Conservation (phyloP, 78 protist genomes). For the Dictyostelium capitatum region DNA sequence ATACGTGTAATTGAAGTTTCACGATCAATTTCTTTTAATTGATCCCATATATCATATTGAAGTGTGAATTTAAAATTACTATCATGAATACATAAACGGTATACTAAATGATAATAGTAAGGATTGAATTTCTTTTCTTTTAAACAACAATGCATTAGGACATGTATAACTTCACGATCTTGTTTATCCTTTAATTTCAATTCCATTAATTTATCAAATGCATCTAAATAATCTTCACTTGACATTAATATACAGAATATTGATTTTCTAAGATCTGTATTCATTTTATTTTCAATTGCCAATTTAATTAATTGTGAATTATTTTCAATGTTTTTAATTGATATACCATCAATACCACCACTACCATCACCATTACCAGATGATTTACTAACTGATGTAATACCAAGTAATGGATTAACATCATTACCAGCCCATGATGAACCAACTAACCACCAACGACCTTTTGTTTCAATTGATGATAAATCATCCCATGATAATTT, state of each 20-base stretch:
- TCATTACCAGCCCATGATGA: constrained; percentile 78
- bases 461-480: constrained; percentile 17
- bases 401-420: constrained; percentile 15
- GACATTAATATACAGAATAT: constrained; percentile 78
- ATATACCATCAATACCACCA: background rate
- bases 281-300: constrained; percentile 76
- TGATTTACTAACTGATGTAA: background rate
- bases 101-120: constrained; percentile 57
- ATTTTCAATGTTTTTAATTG: background rate
- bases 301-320: constrained; percentile 4
- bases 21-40: constrained; percentile 16
- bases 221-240: constrained; percentile 75
- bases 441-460: constrained; percentile 85
- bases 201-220: constrained; percentile 68
- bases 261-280: constrained; percentile 66
- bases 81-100: constrained; percentile 30
- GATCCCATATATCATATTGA: constrained; percentile 63
- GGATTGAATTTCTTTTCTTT: constrained; percentile 83
- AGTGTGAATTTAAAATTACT: constrained; percentile 31
- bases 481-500: constrained; percentile 40
- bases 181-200: constrained; percentile 61
- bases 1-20: background rate
- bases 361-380: background rate
- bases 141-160: constrained; percentile 67
- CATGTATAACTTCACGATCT: constrained; percentile 75